A percentile compares a stretch with the other conserved stretches of the same genome.
phyloP scores from a whole-genome alignment of 2,329 filamentous ascomycete species.

The Ceratocystis papillata region DNA sequence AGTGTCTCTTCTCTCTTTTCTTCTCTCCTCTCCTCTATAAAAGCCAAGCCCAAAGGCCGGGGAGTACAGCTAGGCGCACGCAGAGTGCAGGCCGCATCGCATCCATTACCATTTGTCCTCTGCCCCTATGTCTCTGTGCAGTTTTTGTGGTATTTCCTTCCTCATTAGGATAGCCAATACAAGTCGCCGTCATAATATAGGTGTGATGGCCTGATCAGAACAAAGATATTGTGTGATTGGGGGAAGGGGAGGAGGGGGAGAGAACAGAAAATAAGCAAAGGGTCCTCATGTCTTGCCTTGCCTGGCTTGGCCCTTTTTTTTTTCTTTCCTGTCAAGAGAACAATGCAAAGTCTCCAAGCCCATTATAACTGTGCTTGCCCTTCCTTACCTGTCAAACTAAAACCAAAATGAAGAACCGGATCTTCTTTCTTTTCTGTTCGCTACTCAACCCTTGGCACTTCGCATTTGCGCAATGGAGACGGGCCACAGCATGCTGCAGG shows the following conservation, averaged over 20 bases:
- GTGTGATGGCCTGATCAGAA: conserved; percentile 4
- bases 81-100: background rate
- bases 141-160: background rate
- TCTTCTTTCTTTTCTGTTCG: background rate
- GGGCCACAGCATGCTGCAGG: background rate
- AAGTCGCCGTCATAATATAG: background rate
- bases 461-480: background rate
- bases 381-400: too few relatives aligned
- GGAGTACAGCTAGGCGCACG: background rate
- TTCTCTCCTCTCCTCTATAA: background rate
- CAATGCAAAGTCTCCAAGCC: too few relatives aligned
- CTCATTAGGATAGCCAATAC: background rate
- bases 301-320: background rate
- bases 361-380: too few relatives aligned
- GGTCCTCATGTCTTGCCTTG: background rate
- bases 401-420: background rate
- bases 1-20: conserved; percentile 1
- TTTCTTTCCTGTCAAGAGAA: too few relatives aligned
- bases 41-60: background rate
- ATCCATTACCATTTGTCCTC: background rate
- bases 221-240: background rate
- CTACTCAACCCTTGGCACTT: background rate
- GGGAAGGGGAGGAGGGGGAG: background rate
- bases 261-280: background rate
- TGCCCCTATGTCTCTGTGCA: background rate